Base-by-base conservation (phyloP, 495 filamentous ascomycete genomes). In the Penicillium maclennaniae region DNA sequence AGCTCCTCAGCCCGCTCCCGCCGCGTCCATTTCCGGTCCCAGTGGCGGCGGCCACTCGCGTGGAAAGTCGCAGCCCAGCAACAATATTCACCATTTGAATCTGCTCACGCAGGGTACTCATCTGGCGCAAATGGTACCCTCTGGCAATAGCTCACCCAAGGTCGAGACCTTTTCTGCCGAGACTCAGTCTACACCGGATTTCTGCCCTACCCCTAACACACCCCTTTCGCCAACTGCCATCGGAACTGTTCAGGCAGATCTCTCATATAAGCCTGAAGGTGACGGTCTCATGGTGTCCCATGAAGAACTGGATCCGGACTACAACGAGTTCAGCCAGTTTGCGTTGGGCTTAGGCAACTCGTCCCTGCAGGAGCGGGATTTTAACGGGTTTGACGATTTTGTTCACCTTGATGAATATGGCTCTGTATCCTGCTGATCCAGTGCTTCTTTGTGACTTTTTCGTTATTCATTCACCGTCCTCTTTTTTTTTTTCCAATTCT, bases 281-380 rank as follows among this genome's bases (percentile, higher is more conserved):
- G 58, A 62, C 14, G 58, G 55, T 0, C 23, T 67, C 19, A 61
- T 67, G 54, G 62, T 69, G 16, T 58, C 65, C 9, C 60, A 68
- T 19, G 67, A 65, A 16, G 54, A 55, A 7, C 28, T 69, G 49
- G 67, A 69, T 38, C 56, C 63, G 21, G 68, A 72, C 39, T 67
- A 62, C 8, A 61, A 67, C 16, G 70, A 73, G 38, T 73, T 73
- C 49, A 73, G 69, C 42, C 67, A 67, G 43, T 74, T 69, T 54
- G 69, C 72, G 1, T 43, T 66, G 31, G 65, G 62, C 10, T 44
- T 72, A 42, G 69, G 65, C 16, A 62, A 61, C 52, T 63, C 55
- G 28, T 52, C 50, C 3, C 47, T 54, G 15, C 57, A 57, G 20
- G 57, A 67, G 14, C 57, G 59, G 8, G 71, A 69, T 19, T 34